phyloP scores from a whole-genome alignment of 2,329 filamentous ascomycete genomes.

The Penicillium sp. region DNA sequence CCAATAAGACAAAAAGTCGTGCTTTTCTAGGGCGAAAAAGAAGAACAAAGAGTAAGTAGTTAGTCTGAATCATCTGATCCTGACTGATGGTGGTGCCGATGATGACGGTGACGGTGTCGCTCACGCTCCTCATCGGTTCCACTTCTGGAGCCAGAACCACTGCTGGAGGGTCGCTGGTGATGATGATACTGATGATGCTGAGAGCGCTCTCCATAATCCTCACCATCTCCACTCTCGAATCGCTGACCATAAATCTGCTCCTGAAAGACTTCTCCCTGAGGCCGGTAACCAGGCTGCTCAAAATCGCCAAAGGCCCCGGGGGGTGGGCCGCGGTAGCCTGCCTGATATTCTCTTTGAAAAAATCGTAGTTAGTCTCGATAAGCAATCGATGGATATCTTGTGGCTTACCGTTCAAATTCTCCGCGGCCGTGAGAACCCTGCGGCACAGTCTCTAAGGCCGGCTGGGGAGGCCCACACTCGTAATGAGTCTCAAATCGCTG shows the following conservation, averaged over 20 bases:
- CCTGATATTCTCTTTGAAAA: slow-evolving; percentile 17
- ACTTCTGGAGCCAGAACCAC: slow-evolving; percentile 22
- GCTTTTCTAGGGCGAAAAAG: background rate
- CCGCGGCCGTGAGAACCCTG: slow-evolving; percentile 10
- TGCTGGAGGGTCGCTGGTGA: slow-evolving; percentile 18
- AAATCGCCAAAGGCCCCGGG: slow-evolving; percentile 14
- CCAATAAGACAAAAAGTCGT: background rate
- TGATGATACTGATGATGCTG: slow-evolving; percentile 14
- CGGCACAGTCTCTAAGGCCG: slow-evolving; percentile 13
- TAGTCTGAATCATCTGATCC: slow-evolving; percentile 20
- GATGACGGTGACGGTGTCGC: slow-evolving; percentile 17
- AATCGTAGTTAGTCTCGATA: slow-evolving; percentile 7
- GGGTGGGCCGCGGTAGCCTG: slow-evolving; percentile 20
- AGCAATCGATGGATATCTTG: background rate
- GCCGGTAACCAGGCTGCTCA: slow-evolving; percentile 12
- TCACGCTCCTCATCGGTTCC: slow-evolving; percentile 16
- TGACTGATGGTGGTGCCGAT: slow-evolving; percentile 21
- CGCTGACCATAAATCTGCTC: slow-evolving; percentile 12
- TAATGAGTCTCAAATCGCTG: slow-evolving; percentile 17
- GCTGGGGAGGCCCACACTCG: slow-evolving; percentile 15
- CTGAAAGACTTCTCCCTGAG: slow-evolving; percentile 2
- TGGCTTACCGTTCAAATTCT: slow-evolving; percentile 24
- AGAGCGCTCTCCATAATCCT: slow-evolving; percentile 22
- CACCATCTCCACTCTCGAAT: slow-evolving; percentile 14
- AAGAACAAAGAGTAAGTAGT: background rate